Evolutionary conservation across 331 rosid genomes (phyloP).

Genomic region (Phaseolus coccineus): DNA sequence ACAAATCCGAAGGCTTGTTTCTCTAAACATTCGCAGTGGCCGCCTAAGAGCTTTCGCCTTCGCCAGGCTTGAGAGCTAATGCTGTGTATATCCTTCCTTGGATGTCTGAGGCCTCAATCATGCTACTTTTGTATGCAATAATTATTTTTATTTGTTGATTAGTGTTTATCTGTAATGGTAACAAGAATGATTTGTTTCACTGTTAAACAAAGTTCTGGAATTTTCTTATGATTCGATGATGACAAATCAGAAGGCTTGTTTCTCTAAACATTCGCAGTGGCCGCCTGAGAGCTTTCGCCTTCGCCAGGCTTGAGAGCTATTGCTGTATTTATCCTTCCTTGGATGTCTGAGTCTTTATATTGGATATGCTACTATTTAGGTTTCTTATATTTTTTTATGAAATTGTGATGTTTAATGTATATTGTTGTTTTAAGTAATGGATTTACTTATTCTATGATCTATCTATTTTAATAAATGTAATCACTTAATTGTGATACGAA

Average conservation of each 20-base stretch:
- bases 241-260: constrained; percentile 52
- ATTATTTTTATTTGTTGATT: no score
- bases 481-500: no score
- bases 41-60: constrained; percentile 66
- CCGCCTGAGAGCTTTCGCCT: constrained; percentile 68
- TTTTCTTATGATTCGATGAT: neutral
- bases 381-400: no score
- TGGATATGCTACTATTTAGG: no score
- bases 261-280: constrained; percentile 78
- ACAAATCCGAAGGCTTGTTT: constrained; percentile 52
- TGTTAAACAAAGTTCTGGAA: no score
- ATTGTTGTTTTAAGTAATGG: no score
- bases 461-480: no score
- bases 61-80: constrained; percentile 69
- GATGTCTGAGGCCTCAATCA: constrained; percentile 50
- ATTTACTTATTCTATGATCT: no score
- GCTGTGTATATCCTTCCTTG: constrained; percentile 61
- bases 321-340: constrained; percentile 62
- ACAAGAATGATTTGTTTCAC: no score
- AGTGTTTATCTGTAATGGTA: no score
- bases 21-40: constrained; percentile 78
- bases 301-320: constrained; percentile 69
- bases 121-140: no score
- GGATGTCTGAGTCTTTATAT: constrained; percentile 53
- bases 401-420: no score